Base-by-base conservation (phyloP, 768 basidiomycete genomes). In the Boletus sp. region DNA sequence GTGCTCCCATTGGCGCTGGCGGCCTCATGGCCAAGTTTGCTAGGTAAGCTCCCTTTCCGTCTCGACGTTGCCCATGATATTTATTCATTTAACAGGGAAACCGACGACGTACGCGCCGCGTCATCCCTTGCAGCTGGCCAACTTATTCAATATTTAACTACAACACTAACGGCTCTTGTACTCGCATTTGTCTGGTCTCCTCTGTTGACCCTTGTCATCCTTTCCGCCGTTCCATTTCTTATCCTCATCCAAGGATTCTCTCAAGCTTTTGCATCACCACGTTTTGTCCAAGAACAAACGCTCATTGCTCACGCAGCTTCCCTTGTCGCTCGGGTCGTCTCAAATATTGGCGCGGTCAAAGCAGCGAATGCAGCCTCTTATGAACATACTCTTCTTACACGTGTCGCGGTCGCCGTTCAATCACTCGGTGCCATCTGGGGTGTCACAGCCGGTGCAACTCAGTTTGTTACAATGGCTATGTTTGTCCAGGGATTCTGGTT, bases 401-500 rank as follows among this genome's bases (percentile, higher is more conserved):
- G 75, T 3, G 72, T 86, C 10, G 76, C 77, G 20, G 59, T 50
- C 0, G 78, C 82, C 6, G 83, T 87, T 11, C 71, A 75, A 46
- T 75, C 74, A 29, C 79, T 91, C 45, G 82, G 84, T 56, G 68
- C 77, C 24, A 78, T 95, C 4, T 98, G 94, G 94, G 92, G 88
- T 2, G 30, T 85, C 36, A 84, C 86, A 5, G 73, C 79, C 2
- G 89, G 83, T 18, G 57, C 87, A 14, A 82, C 82, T 3, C 92
- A 94, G 65, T 95, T 97, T 68, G 79, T 89, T 55, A 83, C 89
- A 65, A 87, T 94, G 80, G 82, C 83, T 29, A 95, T 97, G 86
- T 99, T 98, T 73, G 93, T 98, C 8, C 89, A 94, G 66, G 94
- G 88, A 0, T 98, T 98, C 74, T 98, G 96, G 94, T 98, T 88